Evolutionary conservation across 2,329 filamentous ascomycete species (phyloP).

Genomic region (Phyllosticta ampelicida): DNA sequence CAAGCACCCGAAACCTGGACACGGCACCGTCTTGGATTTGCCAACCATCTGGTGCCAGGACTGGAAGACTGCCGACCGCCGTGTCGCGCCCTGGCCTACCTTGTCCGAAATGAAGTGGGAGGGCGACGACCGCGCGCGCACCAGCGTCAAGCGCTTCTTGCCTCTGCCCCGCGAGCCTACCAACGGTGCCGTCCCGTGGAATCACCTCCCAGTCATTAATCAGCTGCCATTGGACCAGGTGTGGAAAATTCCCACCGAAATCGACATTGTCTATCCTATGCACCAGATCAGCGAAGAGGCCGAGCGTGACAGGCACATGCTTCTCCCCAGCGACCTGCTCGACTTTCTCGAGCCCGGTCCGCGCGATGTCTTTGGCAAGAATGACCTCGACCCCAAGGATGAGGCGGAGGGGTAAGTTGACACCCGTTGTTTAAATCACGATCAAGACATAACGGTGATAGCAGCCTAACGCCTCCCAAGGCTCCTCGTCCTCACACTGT

Average conservation of each 20-base stretch:
- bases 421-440: neutral
- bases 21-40: constrained; percentile 24
- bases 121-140: constrained; percentile 36
- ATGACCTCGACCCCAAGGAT: neutral
- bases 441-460: neutral
- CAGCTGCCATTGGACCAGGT: constrained; percentile 31
- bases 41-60: constrained; percentile 30
- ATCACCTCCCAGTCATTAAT: constrained; percentile 27
- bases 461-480: neutral
- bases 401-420: neutral
- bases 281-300: constrained; percentile 18
- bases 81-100: constrained; percentile 31
- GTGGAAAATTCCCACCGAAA: constrained; percentile 24
- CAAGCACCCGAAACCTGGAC: neutral
- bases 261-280: constrained; percentile 28
- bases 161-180: constrained; percentile 33
- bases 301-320: constrained; percentile 7
- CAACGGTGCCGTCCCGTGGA: constrained; percentile 32
- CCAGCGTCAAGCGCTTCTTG: constrained; percentile 31
- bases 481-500: neutral
- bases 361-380: constrained; percentile 1
- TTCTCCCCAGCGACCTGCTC: constrained; percentile 11
- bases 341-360: constrained; percentile 11
- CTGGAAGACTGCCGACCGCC: constrained; percentile 19
- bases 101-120: constrained; percentile 36